Percentiles rank a stretch among this genome's conserved stretches.
Evolutionary conservation across 805 yeast species (phyloP).

Genomic region (Yarrowia divulgata): DNA sequence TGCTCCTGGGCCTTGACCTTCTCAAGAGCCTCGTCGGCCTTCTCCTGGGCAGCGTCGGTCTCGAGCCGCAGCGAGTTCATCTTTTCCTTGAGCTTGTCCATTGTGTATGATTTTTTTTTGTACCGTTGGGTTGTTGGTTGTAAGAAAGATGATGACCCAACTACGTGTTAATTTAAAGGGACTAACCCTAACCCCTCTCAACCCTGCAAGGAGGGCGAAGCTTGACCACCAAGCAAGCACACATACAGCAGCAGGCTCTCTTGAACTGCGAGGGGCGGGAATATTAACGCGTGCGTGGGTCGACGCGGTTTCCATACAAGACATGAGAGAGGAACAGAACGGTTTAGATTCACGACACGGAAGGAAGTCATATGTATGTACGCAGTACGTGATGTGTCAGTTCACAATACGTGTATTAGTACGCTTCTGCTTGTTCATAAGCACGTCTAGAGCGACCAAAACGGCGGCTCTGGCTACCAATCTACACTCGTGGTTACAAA

Average conservation of each 20-base stretch:
- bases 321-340: not conserved
- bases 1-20: conserved; percentile 91
- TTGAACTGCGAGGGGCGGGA: conserved; percentile 1
- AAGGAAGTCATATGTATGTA: not conserved
- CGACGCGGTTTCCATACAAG: not conserved
- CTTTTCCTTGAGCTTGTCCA: conserved; percentile 67
- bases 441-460: not conserved
- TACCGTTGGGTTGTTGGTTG: conserved; percentile 24
- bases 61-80: conserved; percentile 88
- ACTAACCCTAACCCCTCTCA: conserved; percentile 25
- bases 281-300: conserved; percentile 11
- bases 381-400: not conserved
- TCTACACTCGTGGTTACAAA: not conserved
- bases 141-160: conserved; percentile 37
- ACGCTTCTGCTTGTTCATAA: no score
- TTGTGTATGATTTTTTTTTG: conserved; percentile 44
- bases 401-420: no score
- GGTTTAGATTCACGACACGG: not conserved
- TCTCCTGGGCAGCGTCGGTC: conserved; percentile 97
- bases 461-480: conserved; percentile 1
- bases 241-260: not conserved
- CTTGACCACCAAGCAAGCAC: not conserved
- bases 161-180: conserved; percentile 38
- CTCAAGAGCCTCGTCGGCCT: conserved; percentile 83
- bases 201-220: conserved; percentile 27